Conservation (phyloP, 768 basidiomycete genomes). For the Tylopilus rubrobrunneus region DNA sequence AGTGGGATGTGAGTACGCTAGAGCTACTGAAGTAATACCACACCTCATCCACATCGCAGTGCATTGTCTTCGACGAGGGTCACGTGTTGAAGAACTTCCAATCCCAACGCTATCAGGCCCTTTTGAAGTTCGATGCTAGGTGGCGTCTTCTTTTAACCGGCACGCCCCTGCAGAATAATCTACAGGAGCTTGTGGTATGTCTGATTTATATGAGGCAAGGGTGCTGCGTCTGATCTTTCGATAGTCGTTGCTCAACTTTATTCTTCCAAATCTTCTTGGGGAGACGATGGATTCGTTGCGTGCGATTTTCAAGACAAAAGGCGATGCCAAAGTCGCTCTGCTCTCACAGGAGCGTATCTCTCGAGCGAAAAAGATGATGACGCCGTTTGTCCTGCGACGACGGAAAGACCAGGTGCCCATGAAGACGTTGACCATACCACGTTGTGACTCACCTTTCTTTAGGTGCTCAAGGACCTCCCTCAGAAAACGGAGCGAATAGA, state of each 20-base stretch:
- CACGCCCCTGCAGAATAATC: conserved; percentile 90
- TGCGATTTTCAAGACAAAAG: conserved; percentile 95
- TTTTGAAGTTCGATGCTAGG: conserved; percentile 78
- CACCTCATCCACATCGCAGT: conserved; percentile 42
- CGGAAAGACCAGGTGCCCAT: conserved; percentile 85
- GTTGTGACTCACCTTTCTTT: not conserved
- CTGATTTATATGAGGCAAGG: conserved; percentile 1
- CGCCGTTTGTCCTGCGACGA: conserved; percentile 94
- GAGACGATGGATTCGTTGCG: conserved; percentile 74
- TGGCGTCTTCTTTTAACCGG: conserved; percentile 95
- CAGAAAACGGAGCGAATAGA: conserved; percentile 90
- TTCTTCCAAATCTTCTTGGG: conserved; percentile 85
- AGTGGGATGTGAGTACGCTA: conserved; percentile 78
- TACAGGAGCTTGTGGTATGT: conserved; percentile 84
- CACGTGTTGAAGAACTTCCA: conserved; percentile 97
- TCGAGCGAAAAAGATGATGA: conserved; percentile 98
- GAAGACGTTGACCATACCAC: not conserved
- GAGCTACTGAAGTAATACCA: not conserved
- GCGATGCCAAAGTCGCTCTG: conserved; percentile 83
- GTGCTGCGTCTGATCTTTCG: conserved; percentile 4
- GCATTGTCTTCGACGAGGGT: conserved; percentile 94
- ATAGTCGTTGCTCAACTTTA: conserved; percentile 97
- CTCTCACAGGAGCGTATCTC: conserved; percentile 92
- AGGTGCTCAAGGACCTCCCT: conserved; percentile 93
- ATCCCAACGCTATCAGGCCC: conserved; percentile 90